Conservation (phyloP, 306 rosid genomes). For the Elaeagnus macrophylla region DNA sequence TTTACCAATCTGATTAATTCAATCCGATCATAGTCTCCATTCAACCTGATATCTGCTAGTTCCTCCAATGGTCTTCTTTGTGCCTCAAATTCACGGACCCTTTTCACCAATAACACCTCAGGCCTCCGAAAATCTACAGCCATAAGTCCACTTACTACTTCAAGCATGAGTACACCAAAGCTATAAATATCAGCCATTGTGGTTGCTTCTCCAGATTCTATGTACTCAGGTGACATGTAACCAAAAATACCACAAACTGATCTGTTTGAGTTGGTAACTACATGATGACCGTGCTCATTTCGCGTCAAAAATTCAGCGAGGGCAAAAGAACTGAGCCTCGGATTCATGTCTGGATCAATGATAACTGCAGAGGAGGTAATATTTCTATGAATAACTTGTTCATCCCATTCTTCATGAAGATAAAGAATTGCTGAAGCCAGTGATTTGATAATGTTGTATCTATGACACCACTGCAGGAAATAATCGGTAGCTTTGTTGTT, state of each 20-base stretch:
- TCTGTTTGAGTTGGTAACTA: constrained; percentile 22
- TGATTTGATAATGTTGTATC: constrained; percentile 61
- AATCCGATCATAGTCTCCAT: constrained; percentile 48
- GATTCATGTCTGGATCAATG: constrained; percentile 75
- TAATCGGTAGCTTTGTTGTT: constrained; percentile 18
- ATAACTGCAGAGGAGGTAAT: constrained; percentile 89
- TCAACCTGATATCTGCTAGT: constrained; percentile 54
- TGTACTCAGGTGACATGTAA: constrained; percentile 81
- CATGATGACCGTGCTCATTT: constrained; percentile 70
- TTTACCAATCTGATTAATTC: constrained; percentile 56
- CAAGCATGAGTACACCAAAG: constrained; percentile 85
- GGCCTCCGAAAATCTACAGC: constrained; percentile 84
- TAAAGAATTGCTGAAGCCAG: constrained; percentile 84
- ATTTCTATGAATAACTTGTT: constrained; percentile 79
- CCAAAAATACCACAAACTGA: constrained; percentile 80
- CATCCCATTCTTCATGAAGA: constrained; percentile 99
- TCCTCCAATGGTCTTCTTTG: constrained; percentile 53
- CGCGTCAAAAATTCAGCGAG: constrained; percentile 81
- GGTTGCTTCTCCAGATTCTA: constrained; percentile 65
- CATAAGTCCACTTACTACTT: constrained; percentile 65
- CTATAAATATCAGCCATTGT: constrained; percentile 73
- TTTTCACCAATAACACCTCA: constrained; percentile 72
- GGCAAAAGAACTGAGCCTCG: constrained; percentile 76
- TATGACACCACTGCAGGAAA: constrained; percentile 55
- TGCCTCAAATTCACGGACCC: constrained; percentile 52